Evolutionary conservation across 2,329 filamentous ascomycete genomes (phyloP), one percentile per base, ranked within the genome.

Genomic region (Coniella lustricola): DNA sequence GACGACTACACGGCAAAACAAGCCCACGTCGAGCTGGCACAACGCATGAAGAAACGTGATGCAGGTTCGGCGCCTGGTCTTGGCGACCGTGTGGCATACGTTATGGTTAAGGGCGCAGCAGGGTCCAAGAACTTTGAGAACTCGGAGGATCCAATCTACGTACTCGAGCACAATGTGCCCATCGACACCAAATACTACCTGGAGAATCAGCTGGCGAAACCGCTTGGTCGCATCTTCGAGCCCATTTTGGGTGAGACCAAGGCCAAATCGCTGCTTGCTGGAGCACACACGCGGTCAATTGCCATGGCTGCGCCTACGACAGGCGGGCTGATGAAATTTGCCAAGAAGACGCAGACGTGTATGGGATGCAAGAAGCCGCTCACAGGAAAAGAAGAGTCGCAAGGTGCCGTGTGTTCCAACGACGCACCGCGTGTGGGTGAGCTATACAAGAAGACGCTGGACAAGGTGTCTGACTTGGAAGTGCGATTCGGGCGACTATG

Each of bases 311-410:
- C 89, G 17, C 91, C 94, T 0, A 87, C 86, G 0, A 80, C 95
- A 53, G 93, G 93, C 49, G 93, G 93, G 0, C 73, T 98, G 55
- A 98, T 98, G 93, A 96, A 95, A 69, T 98, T 97, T 63, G 80
- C 93, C 31, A 96, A 95, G 72, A 96, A 95, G 73, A 98, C 93
- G 3, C 84, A 90, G 69, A 97, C 93, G 0, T 98, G 93, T 66
- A 95, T 98, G 86, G 93, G 90, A 3, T 98, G 93, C 80, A 98
- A 97, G 77, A 96, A 96, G 67, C 93, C 93, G 3, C 76, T 98
- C 43, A 82, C 80, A 7, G 82, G 81, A 51, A 86, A 87, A 57
- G 79, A 86, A 39, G 91, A 96, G 67, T 82, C 77, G 56, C 79
- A 79, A 4, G 91, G 91, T 4, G 93, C 94, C 0, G 89, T 97